Conservation (phyloP, 805 yeast genomes). For the Trichomonascus vanleenenianus region DNA sequence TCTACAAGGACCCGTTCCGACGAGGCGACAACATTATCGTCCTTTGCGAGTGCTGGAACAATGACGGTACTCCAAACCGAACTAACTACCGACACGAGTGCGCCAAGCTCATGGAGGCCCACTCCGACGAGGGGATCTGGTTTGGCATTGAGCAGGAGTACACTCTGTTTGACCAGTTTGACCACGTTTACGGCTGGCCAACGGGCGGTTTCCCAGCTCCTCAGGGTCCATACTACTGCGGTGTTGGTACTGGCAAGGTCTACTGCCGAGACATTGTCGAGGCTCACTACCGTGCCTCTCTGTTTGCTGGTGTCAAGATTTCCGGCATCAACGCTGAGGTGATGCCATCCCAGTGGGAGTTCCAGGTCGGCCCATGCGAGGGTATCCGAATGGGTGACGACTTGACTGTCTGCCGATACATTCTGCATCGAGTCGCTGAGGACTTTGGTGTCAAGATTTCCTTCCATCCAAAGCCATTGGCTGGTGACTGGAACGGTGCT, state of each 20-base stretch:
- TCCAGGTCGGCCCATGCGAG: constrained; percentile 97
- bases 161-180: constrained; percentile 88
- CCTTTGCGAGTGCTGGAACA: constrained; percentile 93
- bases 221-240: constrained; percentile 99
- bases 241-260: constrained; percentile 98
- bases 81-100: constrained; percentile 97
- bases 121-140: constrained; percentile 80
- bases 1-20: constrained; percentile 95
- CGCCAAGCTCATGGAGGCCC: constrained; percentile 90
- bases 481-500: constrained; percentile 99
- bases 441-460: constrained; percentile 98
- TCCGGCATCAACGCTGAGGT: constrained; percentile 99
- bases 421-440: constrained; percentile 91
- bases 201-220: constrained; percentile 99
- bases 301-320: constrained; percentile 81
- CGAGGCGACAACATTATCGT: constrained; percentile 95
- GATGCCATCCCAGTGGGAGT: constrained; percentile 99
- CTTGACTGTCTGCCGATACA: constrained; percentile 92
- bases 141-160: constrained; percentile 99
- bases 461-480: constrained; percentile 97
- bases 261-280: constrained; percentile 97
- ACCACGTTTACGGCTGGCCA: constrained; percentile 96
- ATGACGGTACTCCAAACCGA: constrained; percentile 98
- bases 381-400: constrained; percentile 98
- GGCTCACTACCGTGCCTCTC: constrained; percentile 98